Base-by-base conservation (phyloP, 2,329 filamentous ascomycete genomes). In the Botrytis squamosa region DNA sequence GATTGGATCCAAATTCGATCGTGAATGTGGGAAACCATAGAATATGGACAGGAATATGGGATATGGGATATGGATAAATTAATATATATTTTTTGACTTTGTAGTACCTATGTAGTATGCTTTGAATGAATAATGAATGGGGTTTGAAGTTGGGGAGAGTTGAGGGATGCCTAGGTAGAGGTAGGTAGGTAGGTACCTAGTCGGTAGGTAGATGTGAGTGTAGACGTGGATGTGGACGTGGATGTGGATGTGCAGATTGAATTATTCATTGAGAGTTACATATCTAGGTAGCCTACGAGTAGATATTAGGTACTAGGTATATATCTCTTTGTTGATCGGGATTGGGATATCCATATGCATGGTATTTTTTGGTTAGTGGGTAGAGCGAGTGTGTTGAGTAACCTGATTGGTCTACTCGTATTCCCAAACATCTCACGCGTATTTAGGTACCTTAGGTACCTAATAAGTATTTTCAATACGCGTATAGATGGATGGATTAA, bases 41-140 rank as follows among this genome's bases (percentile, higher is more conserved):
- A 64, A 64, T 42, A 64, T 18, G 62, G 62, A 44, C 40, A 42
- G 60, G 38, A 20, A 42, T 42, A 63, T 63, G 60, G 60, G 38
- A 29, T 40, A 40, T 42, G 65, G 65, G 65, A 33, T 57, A 68
- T 57, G 62, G 62, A 64, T 64, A 65, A 40, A 40, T 68, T 57
- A 68, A 68, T 57, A 68, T 33, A 57, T 33, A 57, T 57, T 29
- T 55, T 57, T 68, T 68, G 49, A 38, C 25, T 40, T 66, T 14
- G 25, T 40, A 7, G 46, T 55, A 40, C 46, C 20, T 49, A 29
- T 29, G 29, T 29, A 22, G 29, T 38, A 55, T 55, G 46, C 33
- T 67, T 52, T 40, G 44, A 38, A 38, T 49, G 14, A 22, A 36
- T 66, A 22, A n/a, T 66, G 29, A 49, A 25, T 10, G 22, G 16